Conservation (phyloP, 1,284 basidiomycete species). For the Exobasidium rhododendri region DNA sequence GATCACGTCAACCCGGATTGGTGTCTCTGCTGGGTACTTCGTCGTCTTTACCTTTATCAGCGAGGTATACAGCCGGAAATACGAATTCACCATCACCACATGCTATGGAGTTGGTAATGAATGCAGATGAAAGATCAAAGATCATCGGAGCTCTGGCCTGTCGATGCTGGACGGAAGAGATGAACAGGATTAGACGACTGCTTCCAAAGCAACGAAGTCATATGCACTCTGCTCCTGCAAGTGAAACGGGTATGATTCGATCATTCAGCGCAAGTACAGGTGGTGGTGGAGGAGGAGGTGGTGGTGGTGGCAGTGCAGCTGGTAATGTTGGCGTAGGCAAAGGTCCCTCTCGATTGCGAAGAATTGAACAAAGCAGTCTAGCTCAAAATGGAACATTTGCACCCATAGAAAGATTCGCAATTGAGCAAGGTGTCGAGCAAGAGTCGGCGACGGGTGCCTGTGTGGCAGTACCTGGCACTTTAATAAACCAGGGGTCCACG, state of each 20-base stretch:
- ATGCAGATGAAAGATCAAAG: neutral
- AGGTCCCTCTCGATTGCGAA: neutral
- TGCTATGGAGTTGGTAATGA: neutral
- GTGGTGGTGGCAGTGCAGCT: neutral
- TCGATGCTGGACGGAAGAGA: conserved; percentile 7
- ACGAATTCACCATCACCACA: no score
- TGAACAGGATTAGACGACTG: neutral
- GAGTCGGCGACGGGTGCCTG: neutral
- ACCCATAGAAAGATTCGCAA: neutral
- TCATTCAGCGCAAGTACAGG: neutral
- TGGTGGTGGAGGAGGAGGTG: neutral
- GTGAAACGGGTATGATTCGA: neutral
- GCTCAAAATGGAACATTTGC: neutral
- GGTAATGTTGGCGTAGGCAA: neutral
- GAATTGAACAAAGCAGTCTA: neutral
- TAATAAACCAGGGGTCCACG: neutral
- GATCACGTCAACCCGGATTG: neutral
- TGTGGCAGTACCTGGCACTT: conserved; percentile 4
- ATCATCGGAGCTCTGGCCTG: neutral
- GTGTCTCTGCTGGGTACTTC: neutral
- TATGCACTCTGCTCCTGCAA: neutral
- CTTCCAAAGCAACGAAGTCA: neutral
- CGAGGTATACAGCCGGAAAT: neutral
- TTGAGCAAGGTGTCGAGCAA: neutral
- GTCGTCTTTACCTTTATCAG: neutral